Conservation (phyloP, 805 yeast species). For the Tanozyma kutaoensis region DNA sequence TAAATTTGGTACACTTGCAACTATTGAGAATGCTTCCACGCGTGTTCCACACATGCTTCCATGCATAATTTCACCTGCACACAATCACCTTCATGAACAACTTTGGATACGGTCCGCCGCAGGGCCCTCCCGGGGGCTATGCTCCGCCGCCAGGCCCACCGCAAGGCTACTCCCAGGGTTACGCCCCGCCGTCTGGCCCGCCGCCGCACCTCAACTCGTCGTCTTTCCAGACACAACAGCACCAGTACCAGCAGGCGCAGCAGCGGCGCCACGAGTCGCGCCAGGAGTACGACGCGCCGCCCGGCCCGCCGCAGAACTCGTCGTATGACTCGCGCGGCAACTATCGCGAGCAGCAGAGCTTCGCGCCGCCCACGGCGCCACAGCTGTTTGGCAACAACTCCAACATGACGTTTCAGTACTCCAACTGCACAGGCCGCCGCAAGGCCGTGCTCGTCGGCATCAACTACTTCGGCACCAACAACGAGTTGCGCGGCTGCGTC, state of each 20-base stretch:
- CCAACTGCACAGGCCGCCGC: constrained; percentile 56
- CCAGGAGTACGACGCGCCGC: constrained; percentile 5
- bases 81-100: too few species aligned
- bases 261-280: constrained; percentile 3
- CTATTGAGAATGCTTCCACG: too few species aligned
- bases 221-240: constrained; percentile 7
- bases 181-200: constrained; percentile 7
- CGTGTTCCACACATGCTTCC: too few species aligned
- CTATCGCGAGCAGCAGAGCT: constrained; percentile 1
- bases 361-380: constrained; percentile 17
- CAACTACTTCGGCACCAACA: constrained; percentile 56
- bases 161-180: constrained; percentile 1
- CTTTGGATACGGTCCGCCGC: neutral
- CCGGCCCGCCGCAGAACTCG: constrained; percentile 7
- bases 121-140: too few species aligned
- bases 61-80: too few species aligned
- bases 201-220: constrained; percentile 8
- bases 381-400: constrained; percentile 23
- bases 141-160: too few species aligned
- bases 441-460: constrained; percentile 73
- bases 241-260: constrained; percentile 4
- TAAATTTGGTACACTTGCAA: too few species aligned
- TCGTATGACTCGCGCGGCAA: constrained; percentile 7
- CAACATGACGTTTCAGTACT: constrained; percentile 36
- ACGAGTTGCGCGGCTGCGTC: constrained; percentile 63